These are phyloP conservation scores for Ceratocystis destructans DNA, from an alignment of 2,329 filamentous ascomycete species.

Conservation along the genomic window DNA sequence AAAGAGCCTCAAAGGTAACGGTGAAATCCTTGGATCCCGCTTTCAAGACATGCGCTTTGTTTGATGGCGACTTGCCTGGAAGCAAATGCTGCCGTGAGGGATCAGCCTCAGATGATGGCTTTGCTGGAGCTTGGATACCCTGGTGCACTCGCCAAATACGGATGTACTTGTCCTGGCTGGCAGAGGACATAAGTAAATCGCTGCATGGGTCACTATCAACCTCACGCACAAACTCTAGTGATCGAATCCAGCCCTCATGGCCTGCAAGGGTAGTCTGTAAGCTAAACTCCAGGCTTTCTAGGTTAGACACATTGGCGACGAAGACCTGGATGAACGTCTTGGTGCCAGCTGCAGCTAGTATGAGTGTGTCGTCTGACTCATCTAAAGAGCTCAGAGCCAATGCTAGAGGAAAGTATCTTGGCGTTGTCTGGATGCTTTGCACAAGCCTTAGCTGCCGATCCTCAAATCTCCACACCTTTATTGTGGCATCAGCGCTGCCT, in stretches of 20 bases:
- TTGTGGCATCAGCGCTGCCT: slow-evolving; percentile 65
- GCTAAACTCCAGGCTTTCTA: slow-evolving; percentile 40
- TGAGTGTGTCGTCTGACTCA: slow-evolving; percentile 36
- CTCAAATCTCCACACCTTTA: slow-evolving; percentile 55
- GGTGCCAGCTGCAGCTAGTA: slow-evolving; percentile 79
- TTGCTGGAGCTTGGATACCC: slow-evolving; percentile 49
- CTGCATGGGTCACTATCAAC: slow-evolving; percentile 30
- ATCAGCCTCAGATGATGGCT: slow-evolving; percentile 40
- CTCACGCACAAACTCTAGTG: slow-evolving; percentile 57
- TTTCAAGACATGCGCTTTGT: slow-evolving; percentile 72
- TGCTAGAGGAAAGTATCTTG: slow-evolving; percentile 70
- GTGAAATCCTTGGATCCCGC: slow-evolving; percentile 51
- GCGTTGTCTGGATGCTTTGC: slow-evolving; percentile 58
- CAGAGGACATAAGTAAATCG: slow-evolving; percentile 75
- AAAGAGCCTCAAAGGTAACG: slow-evolving; percentile 81
- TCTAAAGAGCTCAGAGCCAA: slow-evolving; percentile 54
- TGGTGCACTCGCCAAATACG: slow-evolving; percentile 77
- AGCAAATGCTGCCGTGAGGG: slow-evolving; percentile 44
- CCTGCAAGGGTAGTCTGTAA: slow-evolving; percentile 67
- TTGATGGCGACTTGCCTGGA: slow-evolving; percentile 62
- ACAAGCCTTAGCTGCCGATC: slow-evolving; percentile 38
- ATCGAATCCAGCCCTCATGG: slow-evolving; percentile 90
- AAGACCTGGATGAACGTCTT: slow-evolving; percentile 71
- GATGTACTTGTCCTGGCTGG: slow-evolving; percentile 95
- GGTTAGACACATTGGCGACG: slow-evolving; percentile 36